A percentile compares a stretch with the other conserved stretches of the same genome.
Conservation (phyloP, 2,329 filamentous ascomycete species). For the Trichophyton verrucosum region DNA sequence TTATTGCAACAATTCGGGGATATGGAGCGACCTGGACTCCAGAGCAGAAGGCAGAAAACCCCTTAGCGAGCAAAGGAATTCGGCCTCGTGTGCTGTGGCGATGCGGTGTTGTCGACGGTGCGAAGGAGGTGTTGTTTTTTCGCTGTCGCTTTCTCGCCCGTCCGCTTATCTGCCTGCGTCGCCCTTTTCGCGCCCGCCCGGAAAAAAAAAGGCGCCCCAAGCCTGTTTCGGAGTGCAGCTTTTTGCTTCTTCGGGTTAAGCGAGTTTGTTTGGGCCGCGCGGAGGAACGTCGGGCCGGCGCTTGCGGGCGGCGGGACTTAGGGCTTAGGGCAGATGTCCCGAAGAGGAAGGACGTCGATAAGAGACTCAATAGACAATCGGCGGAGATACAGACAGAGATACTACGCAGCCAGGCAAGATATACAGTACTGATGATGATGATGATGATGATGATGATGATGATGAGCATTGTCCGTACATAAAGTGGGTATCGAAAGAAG, state of each 20-base stretch:
- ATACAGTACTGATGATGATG: not conserved
- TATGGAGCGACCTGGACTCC: constrained; percentile 16
- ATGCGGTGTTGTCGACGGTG: constrained; percentile 1
- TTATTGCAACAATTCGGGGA: constrained; percentile 35
- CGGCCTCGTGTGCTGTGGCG: constrained; percentile 16
- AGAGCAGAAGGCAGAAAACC: constrained; percentile 25
- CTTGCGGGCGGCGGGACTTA: not conserved
- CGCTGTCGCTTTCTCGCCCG: not conserved
- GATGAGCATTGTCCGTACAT: not conserved
- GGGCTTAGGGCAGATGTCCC: not conserved
- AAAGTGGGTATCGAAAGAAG: not conserved
- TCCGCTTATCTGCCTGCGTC: not conserved
- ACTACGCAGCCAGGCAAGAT: not conserved
- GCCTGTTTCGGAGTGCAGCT: not conserved
- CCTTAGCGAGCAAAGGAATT: constrained; percentile 18
- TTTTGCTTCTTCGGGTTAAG: not conserved
- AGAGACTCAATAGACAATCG: not conserved
- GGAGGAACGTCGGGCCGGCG: not conserved
- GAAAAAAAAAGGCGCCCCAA: not conserved
- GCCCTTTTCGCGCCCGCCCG: not conserved
- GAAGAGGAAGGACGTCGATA: not conserved
- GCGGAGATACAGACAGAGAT: not conserved
- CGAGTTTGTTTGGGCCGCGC: not conserved
- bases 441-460: not conserved
- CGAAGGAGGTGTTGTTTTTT: not conserved